A percentile compares a stretch with the other conserved stretches of the same genome.
These are phyloP conservation scores for Leccinum subgranulosum DNA, from an alignment of 768 basidiomycete species.

Conservation along the genomic window DNA sequence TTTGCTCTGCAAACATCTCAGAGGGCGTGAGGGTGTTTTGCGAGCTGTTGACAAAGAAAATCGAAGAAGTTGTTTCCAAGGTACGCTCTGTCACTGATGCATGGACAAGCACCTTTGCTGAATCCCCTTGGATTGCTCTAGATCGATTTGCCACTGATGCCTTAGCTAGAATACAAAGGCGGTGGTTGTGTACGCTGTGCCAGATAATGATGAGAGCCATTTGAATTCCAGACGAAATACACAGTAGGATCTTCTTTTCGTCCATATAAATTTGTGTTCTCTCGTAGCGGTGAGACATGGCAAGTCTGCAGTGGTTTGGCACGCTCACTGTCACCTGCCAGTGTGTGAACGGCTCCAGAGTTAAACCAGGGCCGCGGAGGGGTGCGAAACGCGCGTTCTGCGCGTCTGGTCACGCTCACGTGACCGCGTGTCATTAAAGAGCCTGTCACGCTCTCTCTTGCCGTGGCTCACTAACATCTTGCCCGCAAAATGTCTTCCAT, in stretches of 20 bases:
- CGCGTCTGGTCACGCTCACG: too few species aligned
- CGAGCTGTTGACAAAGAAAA: not conserved
- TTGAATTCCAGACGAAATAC: not conserved
- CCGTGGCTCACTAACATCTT: not conserved
- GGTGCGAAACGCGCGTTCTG: too few species aligned
- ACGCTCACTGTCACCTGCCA: too few species aligned
- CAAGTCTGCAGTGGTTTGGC: too few species aligned
- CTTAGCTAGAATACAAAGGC: not conserved
- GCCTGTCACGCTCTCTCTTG: not conserved
- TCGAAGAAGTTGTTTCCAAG: conserved; percentile 8
- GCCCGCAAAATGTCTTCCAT: not conserved
- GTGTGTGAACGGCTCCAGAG: too few species aligned
- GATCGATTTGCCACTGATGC: not conserved
- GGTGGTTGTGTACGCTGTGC: not conserved
- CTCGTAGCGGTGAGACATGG: not conserved
- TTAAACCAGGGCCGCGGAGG: too few species aligned
- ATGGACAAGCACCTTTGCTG: not conserved
- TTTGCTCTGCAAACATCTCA: not conserved
- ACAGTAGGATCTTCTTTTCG: not conserved
- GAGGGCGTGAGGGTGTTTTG: conserved; percentile 13
- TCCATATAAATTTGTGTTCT: not conserved
- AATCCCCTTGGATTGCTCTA: not conserved
- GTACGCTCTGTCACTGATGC: conserved; percentile 1
- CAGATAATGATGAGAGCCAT: not conserved
- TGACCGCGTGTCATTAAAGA: too few species aligned